phyloP scores from a whole-genome alignment of 768 basidiomycete species.

The Rhodotorula graminis region DNA sequence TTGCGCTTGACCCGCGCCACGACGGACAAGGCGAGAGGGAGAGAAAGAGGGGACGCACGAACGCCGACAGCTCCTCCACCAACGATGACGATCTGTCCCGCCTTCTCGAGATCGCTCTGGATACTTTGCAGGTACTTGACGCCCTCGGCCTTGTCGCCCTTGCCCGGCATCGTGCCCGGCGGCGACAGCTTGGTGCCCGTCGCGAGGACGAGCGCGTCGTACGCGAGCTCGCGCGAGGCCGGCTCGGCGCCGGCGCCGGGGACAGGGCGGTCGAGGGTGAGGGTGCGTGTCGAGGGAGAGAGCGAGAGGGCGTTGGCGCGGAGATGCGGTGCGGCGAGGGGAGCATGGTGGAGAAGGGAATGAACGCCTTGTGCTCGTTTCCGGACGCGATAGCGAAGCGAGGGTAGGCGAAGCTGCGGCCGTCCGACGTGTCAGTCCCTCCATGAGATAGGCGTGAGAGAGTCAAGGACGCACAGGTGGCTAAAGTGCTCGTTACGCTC shows the following conservation, averaged over 20 bases:
- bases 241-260: not conserved
- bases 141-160: conserved; percentile 45
- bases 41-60: conserved; percentile 51
- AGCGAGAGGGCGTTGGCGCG: conserved; percentile 13
- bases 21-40: too few species aligned
- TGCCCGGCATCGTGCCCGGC: conserved; percentile 33
- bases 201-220: conserved; percentile 61
- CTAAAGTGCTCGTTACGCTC: conserved; percentile 53
- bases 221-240: conserved; percentile 47
- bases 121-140: conserved; percentile 55
- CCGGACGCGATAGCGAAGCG: conserved; percentile 58
- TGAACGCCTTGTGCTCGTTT: conserved; percentile 65
- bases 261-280: conserved; percentile 11
- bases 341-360: conserved; percentile 51
- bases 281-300: conserved; percentile 7
- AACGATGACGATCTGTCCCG: conserved; percentile 59
- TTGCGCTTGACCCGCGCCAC: too few species aligned
- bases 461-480: conserved; percentile 33
- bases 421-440: not conserved
- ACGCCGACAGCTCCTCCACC: conserved; percentile 72
- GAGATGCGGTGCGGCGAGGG: conserved; percentile 14
- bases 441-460: accelerated
- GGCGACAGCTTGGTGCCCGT: conserved; percentile 51
- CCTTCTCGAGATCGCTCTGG: conserved; percentile 53
- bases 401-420: conserved; percentile 59